These are phyloP conservation scores for Boletus insuetus DNA, from an alignment of 768 basidiomycete genomes.

Conservation along the genomic window DNA sequence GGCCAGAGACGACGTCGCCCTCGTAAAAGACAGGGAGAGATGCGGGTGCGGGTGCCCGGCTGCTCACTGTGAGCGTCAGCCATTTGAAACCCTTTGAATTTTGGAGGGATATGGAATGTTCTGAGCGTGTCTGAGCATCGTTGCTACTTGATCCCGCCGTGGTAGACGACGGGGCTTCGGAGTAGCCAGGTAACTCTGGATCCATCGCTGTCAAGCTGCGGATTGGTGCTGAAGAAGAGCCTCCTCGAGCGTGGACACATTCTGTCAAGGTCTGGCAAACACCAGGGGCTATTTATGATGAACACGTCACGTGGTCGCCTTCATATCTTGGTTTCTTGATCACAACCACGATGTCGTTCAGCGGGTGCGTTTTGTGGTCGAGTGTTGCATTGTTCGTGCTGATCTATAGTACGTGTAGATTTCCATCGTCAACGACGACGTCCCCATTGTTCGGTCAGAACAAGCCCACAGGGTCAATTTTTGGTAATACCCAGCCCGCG, in stretches of 20 bases:
- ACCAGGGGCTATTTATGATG: slow-evolving; percentile 13
- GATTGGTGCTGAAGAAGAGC: too few species aligned
- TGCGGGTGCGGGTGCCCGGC: slow-evolving; percentile 37
- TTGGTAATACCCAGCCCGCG: slow-evolving; percentile 20
- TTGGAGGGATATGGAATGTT: slow-evolving; percentile 44
- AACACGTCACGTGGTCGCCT: slow-evolving; percentile 10
- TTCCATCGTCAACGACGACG: slow-evolving; percentile 43
- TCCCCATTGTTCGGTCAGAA: slow-evolving; percentile 25
- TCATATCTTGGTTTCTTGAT: not conserved
- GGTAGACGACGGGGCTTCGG: not conserved
- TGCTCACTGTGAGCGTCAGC: slow-evolving; percentile 45
- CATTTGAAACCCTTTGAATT: slow-evolving; percentile 42
- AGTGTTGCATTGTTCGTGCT: not conserved
- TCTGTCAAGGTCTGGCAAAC: too few species aligned
- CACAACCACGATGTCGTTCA: slow-evolving; percentile 18
- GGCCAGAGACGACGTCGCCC: slow-evolving; percentile 48
- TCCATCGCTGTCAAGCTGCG: not conserved
- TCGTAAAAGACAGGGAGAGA: slow-evolving; percentile 46
- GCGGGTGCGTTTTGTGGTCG: slow-evolving; percentile 14
- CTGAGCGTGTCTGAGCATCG: slow-evolving; percentile 9
- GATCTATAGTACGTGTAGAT: slow-evolving; percentile 10
- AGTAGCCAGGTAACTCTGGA: slow-evolving; percentile 18
- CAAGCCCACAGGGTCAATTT: too few species aligned
- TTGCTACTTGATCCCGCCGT: not conserved
- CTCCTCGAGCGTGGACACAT: too few species aligned